Evolutionary conservation across 345 rosid genomes (phyloP).

Genomic region (Gynandropsis gynandra): DNA sequence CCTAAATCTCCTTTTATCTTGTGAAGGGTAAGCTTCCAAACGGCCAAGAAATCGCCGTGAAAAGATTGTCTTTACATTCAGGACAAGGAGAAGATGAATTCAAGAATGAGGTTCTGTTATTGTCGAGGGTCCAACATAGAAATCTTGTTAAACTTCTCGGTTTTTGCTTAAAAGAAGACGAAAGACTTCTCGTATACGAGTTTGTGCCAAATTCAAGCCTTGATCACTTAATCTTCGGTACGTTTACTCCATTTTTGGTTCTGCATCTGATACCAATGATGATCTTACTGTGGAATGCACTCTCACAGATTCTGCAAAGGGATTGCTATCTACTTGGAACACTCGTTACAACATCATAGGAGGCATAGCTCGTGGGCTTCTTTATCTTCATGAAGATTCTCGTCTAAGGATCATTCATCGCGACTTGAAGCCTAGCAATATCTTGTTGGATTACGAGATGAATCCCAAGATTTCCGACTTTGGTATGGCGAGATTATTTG

Average conservation of each 20-base stretch:
- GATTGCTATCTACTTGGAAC: conserved; percentile 11
- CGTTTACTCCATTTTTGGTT: too few relatives aligned
- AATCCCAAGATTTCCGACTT: conserved; percentile 46
- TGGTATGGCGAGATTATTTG: conserved; percentile 37
- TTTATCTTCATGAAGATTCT: conserved; percentile 34
- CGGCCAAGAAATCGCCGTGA: conserved; percentile 30
- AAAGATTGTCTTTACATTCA: conserved; percentile 27
- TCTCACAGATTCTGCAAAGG: too few relatives aligned
- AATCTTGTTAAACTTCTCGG: conserved; percentile 34
- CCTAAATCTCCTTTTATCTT: too few relatives aligned
- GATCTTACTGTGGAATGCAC: too few relatives aligned
- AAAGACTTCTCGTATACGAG: conserved; percentile 35
- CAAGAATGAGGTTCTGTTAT: background rate
- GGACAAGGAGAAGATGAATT: conserved; percentile 35
- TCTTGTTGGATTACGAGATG: conserved; percentile 33
- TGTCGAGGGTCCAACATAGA: background rate
- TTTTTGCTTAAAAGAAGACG: conserved; percentile 31
- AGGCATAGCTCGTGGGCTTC: conserved; percentile 21
- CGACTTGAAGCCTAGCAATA: conserved; percentile 21
- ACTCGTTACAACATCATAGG: conserved; percentile 8
- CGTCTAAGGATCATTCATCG: conserved; percentile 26
- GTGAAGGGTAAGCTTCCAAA: conserved; percentile 24
- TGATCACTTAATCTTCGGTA: conserved; percentile 27
- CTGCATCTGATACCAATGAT: too few relatives aligned
- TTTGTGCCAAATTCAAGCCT: conserved; percentile 37